Evolutionary conservation across 2,329 filamentous ascomycete genomes (phyloP), one percentile per base, ranked within the genome.

Genomic region (Whalleya microplaca): DNA sequence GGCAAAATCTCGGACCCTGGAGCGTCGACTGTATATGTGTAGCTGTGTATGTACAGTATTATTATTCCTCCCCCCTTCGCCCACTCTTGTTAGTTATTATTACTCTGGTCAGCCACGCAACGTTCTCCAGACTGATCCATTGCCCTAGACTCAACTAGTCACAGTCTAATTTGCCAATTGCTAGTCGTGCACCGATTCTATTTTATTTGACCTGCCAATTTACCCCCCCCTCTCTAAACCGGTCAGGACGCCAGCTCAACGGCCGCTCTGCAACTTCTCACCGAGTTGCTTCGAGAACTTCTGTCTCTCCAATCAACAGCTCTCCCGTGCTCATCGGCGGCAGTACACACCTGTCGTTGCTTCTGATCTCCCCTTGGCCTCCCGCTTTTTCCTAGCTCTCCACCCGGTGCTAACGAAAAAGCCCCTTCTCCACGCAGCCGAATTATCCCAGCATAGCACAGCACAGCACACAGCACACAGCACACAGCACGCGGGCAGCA

Each of bases 191-290:
- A 37, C 14, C 5, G 32, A 37, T 37, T 12, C 23, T 27, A 27
- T 9, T 48, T 56, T 37, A 12, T 12, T 16, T 37, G 4, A 7
- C 32, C 32, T 37, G 10, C 32, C 32, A 37, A 37, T 12, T 37
- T 37, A 37, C 7, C 58, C 64, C 64, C 67, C 66, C 63, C 66
- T 69, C 66, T 70, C 69, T 69, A 68, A 70, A 70, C 66, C 67
- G 67, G 67, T 70, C 66, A 70, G 61, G 59, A 10, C 61, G 64
- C 66, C 64, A 63, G 65, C 57, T 70, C 64, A 63, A 66, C 66
- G 62, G 59, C 63, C 63, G 66, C 62, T 59, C 56, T 58, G 52
- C 55, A 67, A 55, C 63, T 70, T 64, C 61, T 70, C 68, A 70
- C 68, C 68, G 68, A 70, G 67, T 69, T 64, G 63, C 59, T 59